phyloP scores from a whole-genome alignment of 345 rosid genomes.

The Iberis pinnata region DNA sequence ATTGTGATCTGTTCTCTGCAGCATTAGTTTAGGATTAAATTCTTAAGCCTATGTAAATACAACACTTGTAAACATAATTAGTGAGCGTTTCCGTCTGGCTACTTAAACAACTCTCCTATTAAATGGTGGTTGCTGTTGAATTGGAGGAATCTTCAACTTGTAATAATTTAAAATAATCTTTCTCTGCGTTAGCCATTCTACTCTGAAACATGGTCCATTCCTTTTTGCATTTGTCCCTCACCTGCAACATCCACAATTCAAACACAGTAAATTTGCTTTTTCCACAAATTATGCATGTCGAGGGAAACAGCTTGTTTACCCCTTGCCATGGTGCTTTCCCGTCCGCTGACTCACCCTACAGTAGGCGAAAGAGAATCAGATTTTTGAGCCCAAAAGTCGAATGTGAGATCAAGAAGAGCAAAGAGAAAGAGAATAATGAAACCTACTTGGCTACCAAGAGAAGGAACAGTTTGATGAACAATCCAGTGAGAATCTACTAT shows the following conservation, averaged over 20 bases:
- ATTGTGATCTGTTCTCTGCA: too few species aligned
- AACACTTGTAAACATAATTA: not conserved
- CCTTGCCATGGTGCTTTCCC: constrained; percentile 81
- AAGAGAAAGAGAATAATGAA: too few species aligned
- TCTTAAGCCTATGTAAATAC: not conserved
- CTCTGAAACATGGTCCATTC: constrained; percentile 87
- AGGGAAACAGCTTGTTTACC: constrained; percentile 33
- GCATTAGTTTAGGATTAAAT: too few species aligned
- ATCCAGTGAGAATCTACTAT: constrained; percentile 97
- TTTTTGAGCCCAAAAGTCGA: too few species aligned
- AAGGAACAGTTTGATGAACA: constrained; percentile 81
- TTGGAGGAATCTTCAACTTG: constrained; percentile 32
- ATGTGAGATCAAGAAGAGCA: too few species aligned
- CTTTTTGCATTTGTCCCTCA: constrained; percentile 74
- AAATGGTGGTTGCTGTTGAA: constrained; percentile 2
- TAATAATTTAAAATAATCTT: constrained; percentile 36
- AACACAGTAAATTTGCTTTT: too few species aligned
- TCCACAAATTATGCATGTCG: too few species aligned
- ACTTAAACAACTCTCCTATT: not conserved
- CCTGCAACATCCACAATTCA: constrained; percentile 38
- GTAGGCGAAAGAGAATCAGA: too few species aligned
- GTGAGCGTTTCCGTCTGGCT: not conserved
- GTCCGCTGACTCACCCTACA: constrained; percentile 34
- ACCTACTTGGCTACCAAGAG: constrained; percentile 85
- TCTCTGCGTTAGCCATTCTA: constrained; percentile 61